Conservation (phyloP, 2,329 filamentous ascomycete genomes). For the Aspergillus eucalypticola region DNA sequence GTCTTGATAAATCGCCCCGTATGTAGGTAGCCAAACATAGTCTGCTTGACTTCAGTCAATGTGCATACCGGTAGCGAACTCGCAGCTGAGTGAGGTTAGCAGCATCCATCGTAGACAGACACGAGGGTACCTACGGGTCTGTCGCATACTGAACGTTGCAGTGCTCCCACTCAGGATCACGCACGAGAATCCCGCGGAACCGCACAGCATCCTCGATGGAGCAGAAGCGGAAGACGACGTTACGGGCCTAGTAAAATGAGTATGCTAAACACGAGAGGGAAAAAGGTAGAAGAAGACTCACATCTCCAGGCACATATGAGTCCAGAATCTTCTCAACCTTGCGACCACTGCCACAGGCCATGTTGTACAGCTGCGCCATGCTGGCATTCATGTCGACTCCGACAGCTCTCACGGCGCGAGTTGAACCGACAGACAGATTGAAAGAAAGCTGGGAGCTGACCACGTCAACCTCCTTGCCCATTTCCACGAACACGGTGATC, state of each 20-base stretch:
- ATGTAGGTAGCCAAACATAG: background rate
- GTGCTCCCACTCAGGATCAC: constrained; percentile 48
- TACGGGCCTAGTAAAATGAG: constrained; percentile 37
- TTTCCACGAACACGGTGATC: constrained; percentile 37
- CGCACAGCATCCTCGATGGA: constrained; percentile 49
- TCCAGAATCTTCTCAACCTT: constrained; percentile 50
- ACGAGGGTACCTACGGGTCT: constrained; percentile 42
- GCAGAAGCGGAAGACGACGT: constrained; percentile 51
- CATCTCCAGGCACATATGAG: constrained; percentile 41
- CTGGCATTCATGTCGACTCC: constrained; percentile 44
- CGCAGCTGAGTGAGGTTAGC: constrained; percentile 22
- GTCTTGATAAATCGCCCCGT: background rate
- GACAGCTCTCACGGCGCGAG: constrained; percentile 49
- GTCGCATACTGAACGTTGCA: constrained; percentile 45
- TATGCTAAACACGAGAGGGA: background rate
- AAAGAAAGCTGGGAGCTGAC: constrained; percentile 45
- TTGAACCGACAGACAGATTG: constrained; percentile 43
- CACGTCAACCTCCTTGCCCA: constrained; percentile 42
- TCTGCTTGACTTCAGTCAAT: constrained; percentile 6
- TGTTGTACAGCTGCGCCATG: constrained; percentile 37
- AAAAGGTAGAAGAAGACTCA: constrained; percentile 30
- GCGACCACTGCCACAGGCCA: constrained; percentile 43
- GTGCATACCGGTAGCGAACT: constrained; percentile 23
- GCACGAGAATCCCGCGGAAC: constrained; percentile 45
- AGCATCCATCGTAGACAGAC: background rate